Percentiles rank a stretch among this genome's conserved stretches.
Conservation (phyloP, 2,329 filamentous ascomycete species). For the Penicillium sp. region DNA sequence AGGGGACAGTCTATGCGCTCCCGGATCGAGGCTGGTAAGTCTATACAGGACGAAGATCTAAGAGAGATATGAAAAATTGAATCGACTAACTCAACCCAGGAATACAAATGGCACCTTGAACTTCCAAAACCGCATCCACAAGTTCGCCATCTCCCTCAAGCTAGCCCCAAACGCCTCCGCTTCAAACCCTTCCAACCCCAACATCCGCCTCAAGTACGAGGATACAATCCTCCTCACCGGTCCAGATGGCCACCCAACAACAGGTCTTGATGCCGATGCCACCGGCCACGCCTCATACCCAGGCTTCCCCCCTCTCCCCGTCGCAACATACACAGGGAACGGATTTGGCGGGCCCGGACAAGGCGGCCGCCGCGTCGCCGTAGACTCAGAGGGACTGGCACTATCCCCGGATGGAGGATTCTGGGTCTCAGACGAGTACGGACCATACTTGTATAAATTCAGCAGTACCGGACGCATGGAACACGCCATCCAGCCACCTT, state of each 20-base stretch:
- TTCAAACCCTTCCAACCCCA: slow-evolving; percentile 59
- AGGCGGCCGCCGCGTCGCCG: slow-evolving; percentile 62
- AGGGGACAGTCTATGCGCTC: slow-evolving; percentile 65
- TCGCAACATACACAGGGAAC: slow-evolving; percentile 67
- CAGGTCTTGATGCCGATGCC: slow-evolving; percentile 66
- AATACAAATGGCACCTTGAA: slow-evolving; percentile 74
- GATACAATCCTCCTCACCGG: slow-evolving; percentile 69
- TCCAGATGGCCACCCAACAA: slow-evolving; percentile 64
- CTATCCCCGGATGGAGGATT: slow-evolving; percentile 64
- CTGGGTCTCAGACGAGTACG: slow-evolving; percentile 74
- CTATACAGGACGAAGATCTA: not conserved
- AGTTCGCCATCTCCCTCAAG: slow-evolving; percentile 65
- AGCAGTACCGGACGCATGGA: slow-evolving; percentile 61
- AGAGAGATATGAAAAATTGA: not conserved
- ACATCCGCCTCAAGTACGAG: slow-evolving; percentile 65
- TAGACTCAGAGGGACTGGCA: slow-evolving; percentile 71
- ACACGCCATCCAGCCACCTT: slow-evolving; percentile 66
- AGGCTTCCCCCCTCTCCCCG: slow-evolving; percentile 66
- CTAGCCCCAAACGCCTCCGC: slow-evolving; percentile 57
- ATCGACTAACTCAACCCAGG: slow-evolving; percentile 41
- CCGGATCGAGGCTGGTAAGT: slow-evolving; percentile 70
- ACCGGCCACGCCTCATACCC: slow-evolving; percentile 58
- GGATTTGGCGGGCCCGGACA: slow-evolving; percentile 67
- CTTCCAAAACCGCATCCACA: slow-evolving; percentile 70
- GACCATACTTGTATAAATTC: slow-evolving; percentile 72